Percentiles rank a stretch among this genome's conserved stretches.
These are phyloP conservation scores for Talaromyces verruculosus DNA, from an alignment of 2,329 filamentous ascomycete genomes.

Conservation along the genomic window DNA sequence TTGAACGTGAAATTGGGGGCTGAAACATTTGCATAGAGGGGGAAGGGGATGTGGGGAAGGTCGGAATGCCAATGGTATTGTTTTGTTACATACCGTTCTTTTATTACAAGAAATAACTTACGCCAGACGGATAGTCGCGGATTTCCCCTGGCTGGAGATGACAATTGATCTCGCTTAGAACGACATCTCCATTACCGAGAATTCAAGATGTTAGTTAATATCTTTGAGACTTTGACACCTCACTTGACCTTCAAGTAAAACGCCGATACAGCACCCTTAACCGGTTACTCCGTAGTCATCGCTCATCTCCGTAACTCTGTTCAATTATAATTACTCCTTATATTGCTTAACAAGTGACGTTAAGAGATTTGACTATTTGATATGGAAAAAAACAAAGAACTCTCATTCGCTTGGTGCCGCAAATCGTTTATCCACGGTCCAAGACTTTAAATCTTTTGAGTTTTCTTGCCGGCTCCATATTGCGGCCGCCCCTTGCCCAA, in stretches of 20 bases:
- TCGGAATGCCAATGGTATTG: not conserved
- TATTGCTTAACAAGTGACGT: too few relatives aligned
- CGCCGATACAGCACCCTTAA: not conserved
- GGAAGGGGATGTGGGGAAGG: not conserved
- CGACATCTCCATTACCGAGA: not conserved
- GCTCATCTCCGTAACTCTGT: conserved; percentile 5
- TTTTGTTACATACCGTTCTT: not conserved
- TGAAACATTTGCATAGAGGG: not conserved
- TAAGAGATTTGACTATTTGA: too few relatives aligned
- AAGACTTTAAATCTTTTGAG: not conserved
- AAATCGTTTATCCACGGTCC: not conserved
- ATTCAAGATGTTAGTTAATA: too few relatives aligned
- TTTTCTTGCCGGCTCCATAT: not conserved
- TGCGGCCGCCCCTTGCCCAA: not conserved
- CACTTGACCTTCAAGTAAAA: not conserved
- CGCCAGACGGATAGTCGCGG: not conserved
- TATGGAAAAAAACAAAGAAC: not conserved
- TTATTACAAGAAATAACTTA: not conserved
- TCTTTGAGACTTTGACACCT: not conserved
- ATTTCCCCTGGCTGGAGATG: not conserved
- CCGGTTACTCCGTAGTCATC: not conserved
- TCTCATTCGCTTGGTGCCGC: not conserved
- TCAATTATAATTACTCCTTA: not conserved
- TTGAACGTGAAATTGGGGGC: conserved; percentile 1
- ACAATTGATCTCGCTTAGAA: not conserved